Percentiles rank a stretch among this genome's conserved stretches.
Conservation (phyloP, 495 filamentous ascomycete genomes). For the Thozetella sp. region DNA sequence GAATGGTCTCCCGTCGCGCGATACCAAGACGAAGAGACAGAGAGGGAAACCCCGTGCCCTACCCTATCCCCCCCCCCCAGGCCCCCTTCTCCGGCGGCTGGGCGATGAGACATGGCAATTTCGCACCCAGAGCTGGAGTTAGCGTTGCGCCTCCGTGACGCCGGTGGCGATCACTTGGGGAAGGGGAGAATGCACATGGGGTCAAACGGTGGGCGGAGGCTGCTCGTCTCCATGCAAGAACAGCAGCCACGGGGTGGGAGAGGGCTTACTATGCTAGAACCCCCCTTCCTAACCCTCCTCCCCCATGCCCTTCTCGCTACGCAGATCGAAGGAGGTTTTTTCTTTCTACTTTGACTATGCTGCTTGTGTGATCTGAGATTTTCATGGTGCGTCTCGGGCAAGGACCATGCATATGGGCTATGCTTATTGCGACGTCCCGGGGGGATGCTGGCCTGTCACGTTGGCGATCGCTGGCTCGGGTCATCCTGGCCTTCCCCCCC, state of each 20-base stretch:
- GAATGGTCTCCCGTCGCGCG: not conserved
- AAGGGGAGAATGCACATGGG: not conserved
- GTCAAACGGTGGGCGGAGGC: not conserved
- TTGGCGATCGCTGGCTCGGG: not conserved
- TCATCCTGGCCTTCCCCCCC: too few relatives aligned
- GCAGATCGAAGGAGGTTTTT: too few relatives aligned
- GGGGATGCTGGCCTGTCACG: not conserved
- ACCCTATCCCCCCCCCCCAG: too few relatives aligned
- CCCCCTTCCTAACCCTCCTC: too few relatives aligned
- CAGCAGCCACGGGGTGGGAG: too few relatives aligned
- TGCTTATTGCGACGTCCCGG: not conserved
- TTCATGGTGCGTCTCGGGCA: not conserved
- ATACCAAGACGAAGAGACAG: not conserved
- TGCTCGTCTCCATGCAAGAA: too few relatives aligned
- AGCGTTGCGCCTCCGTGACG: not conserved
- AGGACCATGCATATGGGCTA: constrained; percentile 1
- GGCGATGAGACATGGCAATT: not conserved
- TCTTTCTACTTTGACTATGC: too few relatives aligned
- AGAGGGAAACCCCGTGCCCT: too few relatives aligned
- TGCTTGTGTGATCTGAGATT: not conserved
- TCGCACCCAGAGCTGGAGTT: not conserved
- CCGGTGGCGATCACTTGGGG: not conserved
- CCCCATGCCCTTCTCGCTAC: too few relatives aligned
- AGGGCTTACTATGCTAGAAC: too few relatives aligned
- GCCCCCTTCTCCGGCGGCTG: not conserved